phyloP scores from a whole-genome alignment of 257 asterid species.

The Fraxinus americana region DNA sequence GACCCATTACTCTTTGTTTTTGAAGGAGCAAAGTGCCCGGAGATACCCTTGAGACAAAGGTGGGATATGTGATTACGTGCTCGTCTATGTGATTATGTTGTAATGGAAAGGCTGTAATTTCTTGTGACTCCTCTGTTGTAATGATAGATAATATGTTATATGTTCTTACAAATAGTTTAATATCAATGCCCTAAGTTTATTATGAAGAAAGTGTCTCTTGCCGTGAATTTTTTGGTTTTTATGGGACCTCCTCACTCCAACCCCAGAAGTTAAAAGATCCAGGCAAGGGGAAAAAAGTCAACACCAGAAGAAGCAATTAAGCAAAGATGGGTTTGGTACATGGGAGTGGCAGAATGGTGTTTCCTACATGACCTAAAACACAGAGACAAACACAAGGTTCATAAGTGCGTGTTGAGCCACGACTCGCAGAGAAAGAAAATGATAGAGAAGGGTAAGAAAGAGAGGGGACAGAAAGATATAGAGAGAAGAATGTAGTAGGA shows the following conservation, averaged over 20 bases:
- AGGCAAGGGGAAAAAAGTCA: not conserved
- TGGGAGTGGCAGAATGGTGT: not conserved
- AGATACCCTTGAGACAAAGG: not conserved
- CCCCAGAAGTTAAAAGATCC: not conserved
- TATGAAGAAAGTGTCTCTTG: not conserved
- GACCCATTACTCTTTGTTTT: not conserved
- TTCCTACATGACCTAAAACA: not conserved
- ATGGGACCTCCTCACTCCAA: not conserved
- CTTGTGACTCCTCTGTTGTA: not conserved
- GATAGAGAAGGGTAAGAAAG: not conserved
- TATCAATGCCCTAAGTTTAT: not conserved
- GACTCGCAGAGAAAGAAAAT: not conserved
- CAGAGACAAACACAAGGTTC: not conserved
- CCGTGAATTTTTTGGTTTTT: slow-evolving; percentile 2
- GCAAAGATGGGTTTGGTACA: not conserved
- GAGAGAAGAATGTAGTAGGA: not conserved
- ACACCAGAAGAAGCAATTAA: not conserved
- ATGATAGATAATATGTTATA: slow-evolving; percentile 1
- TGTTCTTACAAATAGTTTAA: not conserved
- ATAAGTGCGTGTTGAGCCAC: not conserved
- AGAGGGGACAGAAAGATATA: not conserved
- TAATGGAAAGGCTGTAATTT: not conserved
- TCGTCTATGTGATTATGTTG: not conserved
- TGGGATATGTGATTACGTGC: not conserved
- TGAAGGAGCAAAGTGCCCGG: not conserved